Evolutionary conservation across 768 basidiomycete genomes (phyloP).

Genomic region (Amanita pallidorosea): DNA sequence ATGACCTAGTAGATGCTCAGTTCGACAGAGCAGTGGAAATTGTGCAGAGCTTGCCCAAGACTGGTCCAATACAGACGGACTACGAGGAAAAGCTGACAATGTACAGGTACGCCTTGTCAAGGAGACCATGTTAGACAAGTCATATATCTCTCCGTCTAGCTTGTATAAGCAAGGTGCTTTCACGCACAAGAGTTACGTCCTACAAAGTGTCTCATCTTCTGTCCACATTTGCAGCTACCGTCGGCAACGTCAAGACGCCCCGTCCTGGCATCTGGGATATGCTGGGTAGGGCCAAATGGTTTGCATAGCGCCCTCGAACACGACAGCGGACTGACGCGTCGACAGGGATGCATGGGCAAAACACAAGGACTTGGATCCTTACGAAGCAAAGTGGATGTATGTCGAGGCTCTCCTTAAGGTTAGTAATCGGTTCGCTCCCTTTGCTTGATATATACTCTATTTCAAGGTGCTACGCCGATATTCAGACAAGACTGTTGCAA

Average conservation of each 20-base stretch:
- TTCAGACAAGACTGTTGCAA: constrained; percentile 72
- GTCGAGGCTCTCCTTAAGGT: constrained; percentile 84
- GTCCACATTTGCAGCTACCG: constrained; percentile 52
- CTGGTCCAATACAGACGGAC: constrained; percentile 88
- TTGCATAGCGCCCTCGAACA: constrained; percentile 8
- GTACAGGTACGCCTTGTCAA: constrained; percentile 56
- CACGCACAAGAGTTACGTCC: constrained; percentile 1
- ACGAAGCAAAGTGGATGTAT: constrained; percentile 83
- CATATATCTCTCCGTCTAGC: constrained; percentile 26
- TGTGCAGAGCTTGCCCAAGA: constrained; percentile 86
- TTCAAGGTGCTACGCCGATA: constrained; percentile 71
- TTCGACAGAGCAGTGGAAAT: constrained; percentile 94
- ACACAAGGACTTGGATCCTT: constrained; percentile 68
- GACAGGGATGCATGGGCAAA: constrained; percentile 92
- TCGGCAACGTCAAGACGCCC: constrained; percentile 71
- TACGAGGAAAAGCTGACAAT: constrained; percentile 93
- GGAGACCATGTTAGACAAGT: background rate
- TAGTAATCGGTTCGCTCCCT: constrained; percentile 7
- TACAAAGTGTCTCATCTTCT: constrained; percentile 5
- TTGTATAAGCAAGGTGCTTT: constrained; percentile 84
- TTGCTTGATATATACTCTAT: constrained; percentile 1
- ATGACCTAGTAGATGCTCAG: constrained; percentile 65
- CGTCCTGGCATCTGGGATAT: constrained; percentile 87
- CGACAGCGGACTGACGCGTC: constrained; percentile 5
- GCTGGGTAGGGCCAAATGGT: constrained; percentile 92